Base-by-base conservation (phyloP, 352 stramenopile species). In the Pythium vanterpoolii region DNA sequence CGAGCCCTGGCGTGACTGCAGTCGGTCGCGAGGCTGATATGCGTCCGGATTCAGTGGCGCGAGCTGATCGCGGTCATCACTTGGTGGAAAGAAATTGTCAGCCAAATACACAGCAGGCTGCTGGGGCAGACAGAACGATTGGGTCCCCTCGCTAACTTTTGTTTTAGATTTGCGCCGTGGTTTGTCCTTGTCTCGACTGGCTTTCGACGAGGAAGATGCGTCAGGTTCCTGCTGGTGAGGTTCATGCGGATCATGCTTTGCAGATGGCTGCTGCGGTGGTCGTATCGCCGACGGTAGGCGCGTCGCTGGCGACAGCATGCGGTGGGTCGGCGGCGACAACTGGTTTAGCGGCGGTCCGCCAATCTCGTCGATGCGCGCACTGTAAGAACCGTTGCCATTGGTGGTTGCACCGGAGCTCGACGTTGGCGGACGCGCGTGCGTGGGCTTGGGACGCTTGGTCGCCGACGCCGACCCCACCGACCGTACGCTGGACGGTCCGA, bases 1-100 rank as follows among this genome's bases (percentile, higher is more conserved):
- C 3, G 79, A 91, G 1, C 84, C 82, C 52, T 93, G 83, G 7
- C 84, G 76, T 13, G 84, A 93, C 44, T 91, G 78, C 23, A 93
- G 68, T 4, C 84, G 78, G 62, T 93, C 84, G 13, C 80, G 69
- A 10, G 84, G 75, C 47, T 87, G 78, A 48, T 92, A 92, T 24
- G 65, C 56, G 18, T 87, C 77, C 13, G 64, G 56, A 1, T 62
- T 54, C 0, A 86, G 33, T 27, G 78, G 73, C 2, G 69, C 38
- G 8, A 90, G 54, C 13, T 86, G 43, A 40, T 83, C 73, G 0
- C 68, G 65, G 2, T 85, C 69, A 3, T 48, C 9, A 9, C 5
- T 3, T 5, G 23, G 50, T n/a, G 45, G 48, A 24, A 73, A 68
- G 46, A 61, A 74, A 16, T 39, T 43, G 7, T 69, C 55, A n/a